Base-by-base conservation (phyloP, 192 early-diverging fungal species). In the Rhizoclosmatium sp. region DNA sequence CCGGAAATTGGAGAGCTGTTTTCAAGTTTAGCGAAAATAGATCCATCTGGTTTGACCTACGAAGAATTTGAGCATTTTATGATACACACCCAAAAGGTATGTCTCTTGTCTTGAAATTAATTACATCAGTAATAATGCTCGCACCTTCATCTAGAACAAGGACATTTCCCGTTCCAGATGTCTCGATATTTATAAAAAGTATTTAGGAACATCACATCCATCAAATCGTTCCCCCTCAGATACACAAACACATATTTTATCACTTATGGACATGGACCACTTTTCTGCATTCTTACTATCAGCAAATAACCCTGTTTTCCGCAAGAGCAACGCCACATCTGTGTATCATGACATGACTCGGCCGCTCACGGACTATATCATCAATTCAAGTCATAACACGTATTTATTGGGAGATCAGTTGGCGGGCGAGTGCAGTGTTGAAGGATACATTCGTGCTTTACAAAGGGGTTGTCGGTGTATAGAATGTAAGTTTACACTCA, bases 311-410 rank as follows among this genome's bases (percentile, higher is more conserved):
- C 46, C 89, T 2, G 67, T 91, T 21, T 86, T 93, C 61, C 75
- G 85, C 2, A 85, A 89, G 54, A 45, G 65, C 14, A 86, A 92
- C 44, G 73, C 78, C 3, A 79, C 85, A 31, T 46, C 54, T 19
- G 82, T 91, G 16, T 87, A 85, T 60, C 89, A 93, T 47, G 90
- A 92, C 54, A 93, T 94, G 92, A 81, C 83, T 39, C 85, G 85
- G 69, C 92, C 93, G 2, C 73, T 97, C 5, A 90, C 85, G 65
- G 87, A 93, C 69, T 98, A 98, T 82, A 96, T 88, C 56, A 93
- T 97, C 58, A 91, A 92, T 64, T 92, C 95, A 1, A 95, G 93
- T 21, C 96, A 98, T 76, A 98, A 98, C 80, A 98, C 96, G 69
- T 91, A 98, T 78, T 88, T 98, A 19, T 80, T 92, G 1, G 91